phyloP scores from a whole-genome alignment of 2,329 filamentous ascomycete genomes.

The Rhytidhysteron rufulum region DNA sequence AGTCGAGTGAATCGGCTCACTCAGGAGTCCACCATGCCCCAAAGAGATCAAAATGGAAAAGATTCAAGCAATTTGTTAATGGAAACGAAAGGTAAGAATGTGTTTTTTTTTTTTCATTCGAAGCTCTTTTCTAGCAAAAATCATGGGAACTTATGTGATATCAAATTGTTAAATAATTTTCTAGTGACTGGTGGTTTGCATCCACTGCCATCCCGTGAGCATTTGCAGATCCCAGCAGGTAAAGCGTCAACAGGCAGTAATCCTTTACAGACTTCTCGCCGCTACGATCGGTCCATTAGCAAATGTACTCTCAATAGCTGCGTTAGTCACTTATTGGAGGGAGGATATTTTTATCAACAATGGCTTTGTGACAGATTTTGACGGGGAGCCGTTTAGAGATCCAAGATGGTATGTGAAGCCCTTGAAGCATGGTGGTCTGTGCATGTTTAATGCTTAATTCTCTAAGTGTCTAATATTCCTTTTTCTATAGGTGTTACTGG shows the following conservation, averaged over 20 bases:
- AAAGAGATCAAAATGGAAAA: conserved; percentile 3
- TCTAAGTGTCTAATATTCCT: no score
- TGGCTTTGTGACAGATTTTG: conserved; percentile 47
- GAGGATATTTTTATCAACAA: conserved; percentile 51
- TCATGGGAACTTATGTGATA: neutral
- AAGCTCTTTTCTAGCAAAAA: neutral
- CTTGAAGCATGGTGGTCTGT: neutral
- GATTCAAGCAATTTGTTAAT: conserved; percentile 10
- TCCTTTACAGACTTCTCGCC: conserved; percentile 57
- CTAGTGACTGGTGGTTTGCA: conserved; percentile 38
- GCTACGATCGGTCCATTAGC: conserved; percentile 82
- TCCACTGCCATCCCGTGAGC: conserved; percentile 31
- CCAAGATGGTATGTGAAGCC: conserved; percentile 68
- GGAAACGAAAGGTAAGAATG: conserved; percentile 13
- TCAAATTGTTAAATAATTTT: conserved; percentile 1
- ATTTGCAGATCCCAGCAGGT: neutral
- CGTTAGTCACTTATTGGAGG: conserved; percentile 77
- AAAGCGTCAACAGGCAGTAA: neutral
- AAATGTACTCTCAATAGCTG: conserved; percentile 82
- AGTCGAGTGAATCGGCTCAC: neutral
- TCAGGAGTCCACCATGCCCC: neutral
- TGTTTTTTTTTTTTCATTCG: neutral
- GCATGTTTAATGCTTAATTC: no score
- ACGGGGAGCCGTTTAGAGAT: conserved; percentile 59
- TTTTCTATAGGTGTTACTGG: conserved; percentile 63